Percentiles rank a stretch among this genome's conserved stretches.
phyloP scores from a whole-genome alignment of 2,329 filamentous ascomycete genomes.

The Cercospora sp. region DNA sequence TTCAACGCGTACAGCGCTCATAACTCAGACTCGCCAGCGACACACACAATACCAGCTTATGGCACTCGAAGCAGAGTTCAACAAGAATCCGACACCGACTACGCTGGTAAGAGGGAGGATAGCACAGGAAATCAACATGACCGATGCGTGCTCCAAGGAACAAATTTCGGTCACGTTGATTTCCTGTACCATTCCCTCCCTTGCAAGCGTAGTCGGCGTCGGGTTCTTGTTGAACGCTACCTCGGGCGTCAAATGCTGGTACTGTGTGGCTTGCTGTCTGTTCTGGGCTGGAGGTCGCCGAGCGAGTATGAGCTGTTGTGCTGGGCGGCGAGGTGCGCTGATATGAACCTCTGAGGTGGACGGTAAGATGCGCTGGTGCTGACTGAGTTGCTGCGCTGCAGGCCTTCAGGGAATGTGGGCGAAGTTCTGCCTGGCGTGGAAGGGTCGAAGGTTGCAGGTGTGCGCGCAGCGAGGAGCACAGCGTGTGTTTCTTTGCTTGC shows the following conservation, averaged over 20 bases:
- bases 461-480: neutral
- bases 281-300: slow-evolving; percentile 97
- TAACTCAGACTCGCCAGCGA: no score
- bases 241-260: slow-evolving; percentile 89
- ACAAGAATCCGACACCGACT: slow-evolving; percentile 97
- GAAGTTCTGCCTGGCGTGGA: neutral
- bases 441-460: neutral
- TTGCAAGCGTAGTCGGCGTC: slow-evolving; percentile 85
- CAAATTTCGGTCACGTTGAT: slow-evolving; percentile 98
- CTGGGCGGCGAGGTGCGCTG: neutral
- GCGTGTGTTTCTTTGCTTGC: neutral
- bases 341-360: neutral
- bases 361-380: neutral
- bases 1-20: no score
- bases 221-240: slow-evolving; percentile 99
- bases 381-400: neutral
- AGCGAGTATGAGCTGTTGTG: slow-evolving; percentile 56
- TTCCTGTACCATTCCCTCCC: slow-evolving; percentile 88
- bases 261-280: slow-evolving; percentile 91
- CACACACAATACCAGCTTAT: slow-evolving; percentile 92
- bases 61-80: slow-evolving; percentile 93
- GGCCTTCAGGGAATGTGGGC: neutral
- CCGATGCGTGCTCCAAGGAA: slow-evolving; percentile 54
- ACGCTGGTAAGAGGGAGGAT: slow-evolving; percentile 88
- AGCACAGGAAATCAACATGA: slow-evolving; percentile 98